phyloP scores from a whole-genome alignment of 108 stramenopile species.

The Mayamaea pseudoterrestris region DNA sequence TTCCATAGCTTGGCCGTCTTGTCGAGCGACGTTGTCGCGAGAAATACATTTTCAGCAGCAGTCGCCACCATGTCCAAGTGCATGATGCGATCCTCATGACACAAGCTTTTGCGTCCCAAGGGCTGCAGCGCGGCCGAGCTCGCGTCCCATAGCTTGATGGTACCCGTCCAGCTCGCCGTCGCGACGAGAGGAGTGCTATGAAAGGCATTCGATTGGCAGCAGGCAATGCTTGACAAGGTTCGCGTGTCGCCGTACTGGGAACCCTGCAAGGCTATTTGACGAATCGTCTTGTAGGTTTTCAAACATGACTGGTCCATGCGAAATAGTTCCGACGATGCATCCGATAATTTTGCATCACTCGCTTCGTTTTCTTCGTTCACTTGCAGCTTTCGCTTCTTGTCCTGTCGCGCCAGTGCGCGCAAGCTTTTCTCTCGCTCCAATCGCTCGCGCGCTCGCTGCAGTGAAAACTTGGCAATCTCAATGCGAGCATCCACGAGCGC shows the following conservation, averaged over 20 bases:
- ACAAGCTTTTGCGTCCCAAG: constrained; percentile 41
- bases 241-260: constrained; percentile 76
- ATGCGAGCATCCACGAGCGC: constrained; percentile 73
- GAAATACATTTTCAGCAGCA: constrained; percentile 15
- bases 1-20: constrained; percentile 71
- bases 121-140: constrained; percentile 49
- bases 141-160: constrained; percentile 87
- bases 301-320: constrained; percentile 41
- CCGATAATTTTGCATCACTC: constrained; percentile 11
- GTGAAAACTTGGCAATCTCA: constrained; percentile 56
- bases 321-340: constrained; percentile 23
- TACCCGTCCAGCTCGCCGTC: constrained; percentile 84
- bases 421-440: constrained; percentile 57
- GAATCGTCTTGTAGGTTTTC: constrained; percentile 34
- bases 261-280: constrained; percentile 58
- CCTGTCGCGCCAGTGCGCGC: constrained; percentile 16
- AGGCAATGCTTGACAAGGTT: constrained; percentile 39
- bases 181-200: constrained; percentile 46
- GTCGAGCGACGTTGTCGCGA: constrained; percentile 76
- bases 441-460: constrained; percentile 48
- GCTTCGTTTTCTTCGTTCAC: constrained; percentile 18
- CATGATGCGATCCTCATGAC: constrained; percentile 83
- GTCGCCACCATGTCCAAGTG: constrained; percentile 42
- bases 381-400: background rate
- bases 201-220: constrained; percentile 20